Evolutionary conservation across 2,329 filamentous ascomycete genomes (phyloP).

Genomic region (Pyrenochaeta sp.): DNA sequence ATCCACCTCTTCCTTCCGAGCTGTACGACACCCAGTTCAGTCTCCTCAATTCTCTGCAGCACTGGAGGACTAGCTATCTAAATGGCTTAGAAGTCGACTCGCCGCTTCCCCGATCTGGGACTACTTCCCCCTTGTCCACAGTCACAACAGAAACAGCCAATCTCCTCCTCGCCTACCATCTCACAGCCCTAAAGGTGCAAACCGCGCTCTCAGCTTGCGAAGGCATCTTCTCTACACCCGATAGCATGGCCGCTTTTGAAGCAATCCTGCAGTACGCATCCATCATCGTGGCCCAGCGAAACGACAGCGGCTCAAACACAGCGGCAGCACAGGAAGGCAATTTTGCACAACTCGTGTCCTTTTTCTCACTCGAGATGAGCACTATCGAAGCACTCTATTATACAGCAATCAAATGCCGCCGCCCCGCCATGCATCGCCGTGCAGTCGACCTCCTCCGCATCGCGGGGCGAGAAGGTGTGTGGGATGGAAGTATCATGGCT

Average conservation of each 20-base stretch:
- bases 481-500: constrained; percentile 7
- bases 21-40: background rate
- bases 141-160: background rate
- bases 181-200: constrained; percentile 1
- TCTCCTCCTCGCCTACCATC: constrained; percentile 2
- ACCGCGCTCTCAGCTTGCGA: background rate
- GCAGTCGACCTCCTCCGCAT: constrained; percentile 2
- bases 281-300: background rate
- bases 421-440: background rate
- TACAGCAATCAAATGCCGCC: constrained; percentile 2
- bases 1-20: background rate
- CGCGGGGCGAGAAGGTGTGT: constrained; percentile 11
- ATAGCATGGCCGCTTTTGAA: background rate
- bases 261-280: background rate
- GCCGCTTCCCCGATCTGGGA: no score
- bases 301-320: background rate
- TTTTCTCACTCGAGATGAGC: constrained; percentile 6
- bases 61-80: background rate
- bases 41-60: background rate
- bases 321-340: background rate
- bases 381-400: constrained; percentile 4
- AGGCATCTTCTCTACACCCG: background rate
- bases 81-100: background rate
- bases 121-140: background rate
- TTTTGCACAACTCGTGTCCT: background rate